Evolutionary conservation across 441 rosid genomes (phyloP).

Genomic region (Lepidium campestre): DNA sequence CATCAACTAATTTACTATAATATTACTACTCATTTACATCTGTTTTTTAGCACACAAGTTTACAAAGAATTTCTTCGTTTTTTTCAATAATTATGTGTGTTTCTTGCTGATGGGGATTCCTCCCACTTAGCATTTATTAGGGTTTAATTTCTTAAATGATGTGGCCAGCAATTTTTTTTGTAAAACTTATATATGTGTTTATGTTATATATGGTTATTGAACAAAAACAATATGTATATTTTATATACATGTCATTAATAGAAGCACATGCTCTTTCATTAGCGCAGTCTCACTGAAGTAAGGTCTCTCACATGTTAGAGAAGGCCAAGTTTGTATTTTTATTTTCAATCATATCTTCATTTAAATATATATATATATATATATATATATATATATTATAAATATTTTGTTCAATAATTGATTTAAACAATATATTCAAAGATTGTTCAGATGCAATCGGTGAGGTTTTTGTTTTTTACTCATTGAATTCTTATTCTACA

Average conservation of each 20-base stretch:
- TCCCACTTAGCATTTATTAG: slow-evolving; percentile 24
- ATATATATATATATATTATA: too few species aligned
- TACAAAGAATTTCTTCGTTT: neutral
- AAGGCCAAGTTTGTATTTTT: slow-evolving; percentile 11
- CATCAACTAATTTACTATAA: neutral
- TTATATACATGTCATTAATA: slow-evolving; percentile 17
- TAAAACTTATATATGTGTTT: too few species aligned
- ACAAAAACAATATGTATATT: neutral
- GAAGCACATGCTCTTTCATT: slow-evolving; percentile 16
- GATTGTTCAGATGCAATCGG: slow-evolving; percentile 23
- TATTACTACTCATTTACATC: neutral
- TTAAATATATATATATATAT: neutral
- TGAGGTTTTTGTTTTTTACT: slow-evolving; percentile 9
- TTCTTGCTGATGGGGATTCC: slow-evolving; percentile 20
- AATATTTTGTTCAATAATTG: neutral
- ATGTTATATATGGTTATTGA: too few species aligned
- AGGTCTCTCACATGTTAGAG: slow-evolving; percentile 27
- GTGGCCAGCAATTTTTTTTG: too few species aligned
- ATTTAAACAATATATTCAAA: neutral
- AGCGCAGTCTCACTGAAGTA: slow-evolving; percentile 26
- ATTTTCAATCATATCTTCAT: neutral
- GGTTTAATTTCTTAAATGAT: neutral
- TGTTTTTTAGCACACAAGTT: neutral
- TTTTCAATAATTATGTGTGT: neutral
- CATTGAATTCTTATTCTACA: neutral